These are phyloP conservation scores for Pseudonitzschia delicatissima DNA, from an alignment of 108 stramenopile genomes.

Conservation along the genomic window DNA sequence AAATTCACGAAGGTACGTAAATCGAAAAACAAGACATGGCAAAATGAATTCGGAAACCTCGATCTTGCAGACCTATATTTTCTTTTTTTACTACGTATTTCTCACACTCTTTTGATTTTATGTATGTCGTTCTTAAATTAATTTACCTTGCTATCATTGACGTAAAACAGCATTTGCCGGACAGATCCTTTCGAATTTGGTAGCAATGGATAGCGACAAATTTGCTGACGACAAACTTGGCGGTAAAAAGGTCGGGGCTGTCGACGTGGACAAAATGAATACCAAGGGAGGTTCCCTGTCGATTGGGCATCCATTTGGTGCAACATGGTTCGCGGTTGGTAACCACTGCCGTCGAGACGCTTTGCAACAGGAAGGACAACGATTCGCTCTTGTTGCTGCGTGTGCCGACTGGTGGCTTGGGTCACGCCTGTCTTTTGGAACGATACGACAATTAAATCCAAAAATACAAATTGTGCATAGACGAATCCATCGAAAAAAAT, in stretches of 20 bases:
- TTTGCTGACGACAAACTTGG: slow-evolving; percentile 90
- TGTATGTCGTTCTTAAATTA: no score
- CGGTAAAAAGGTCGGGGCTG: slow-evolving; percentile 84
- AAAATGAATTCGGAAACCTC: slow-evolving; percentile 3
- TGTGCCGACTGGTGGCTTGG: slow-evolving; percentile 98
- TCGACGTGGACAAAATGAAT: slow-evolving; percentile 94
- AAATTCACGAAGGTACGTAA: slow-evolving; percentile 91
- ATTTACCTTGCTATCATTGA: no score
- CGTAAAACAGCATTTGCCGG: slow-evolving; percentile 98
- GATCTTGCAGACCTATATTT: not conserved
- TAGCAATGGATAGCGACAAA: slow-evolving; percentile 90
- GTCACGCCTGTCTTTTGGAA: slow-evolving; percentile 90
- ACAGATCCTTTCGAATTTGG: slow-evolving; percentile 94
- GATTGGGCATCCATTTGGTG: slow-evolving; percentile 99
- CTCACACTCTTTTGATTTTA: no score
- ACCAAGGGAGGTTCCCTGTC: slow-evolving; percentile 95
- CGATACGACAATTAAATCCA: slow-evolving; percentile 59
- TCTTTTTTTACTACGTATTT: no score
- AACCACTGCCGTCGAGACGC: slow-evolving; percentile 96
- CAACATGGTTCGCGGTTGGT: slow-evolving; percentile 90
- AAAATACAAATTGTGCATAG: not conserved
- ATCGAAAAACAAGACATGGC: no score
- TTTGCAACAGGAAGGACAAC: slow-evolving; percentile 89
- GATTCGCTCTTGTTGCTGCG: slow-evolving; percentile 95
- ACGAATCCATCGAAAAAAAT: not conserved